Conservation (phyloP, 305 asterid species). For the Rubia tinctorum region DNA sequence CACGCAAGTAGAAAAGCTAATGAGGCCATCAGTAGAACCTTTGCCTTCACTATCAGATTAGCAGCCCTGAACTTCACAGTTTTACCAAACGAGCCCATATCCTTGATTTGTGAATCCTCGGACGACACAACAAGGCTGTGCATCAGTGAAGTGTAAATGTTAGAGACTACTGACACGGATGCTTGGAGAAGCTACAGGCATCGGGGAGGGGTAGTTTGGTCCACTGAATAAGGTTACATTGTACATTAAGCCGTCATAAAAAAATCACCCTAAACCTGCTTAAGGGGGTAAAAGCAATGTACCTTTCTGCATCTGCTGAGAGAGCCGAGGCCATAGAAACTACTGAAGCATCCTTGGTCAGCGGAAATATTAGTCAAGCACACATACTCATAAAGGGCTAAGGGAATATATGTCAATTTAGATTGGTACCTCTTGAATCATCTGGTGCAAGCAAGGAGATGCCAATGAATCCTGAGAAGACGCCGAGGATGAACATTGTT, state of each 20-base stretch:
- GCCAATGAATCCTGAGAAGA: slow-evolving; percentile 86
- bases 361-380: slow-evolving; percentile 24
- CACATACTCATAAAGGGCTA: slow-evolving; percentile 10
- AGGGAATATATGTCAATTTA: slow-evolving; percentile 6
- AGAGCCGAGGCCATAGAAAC: slow-evolving; percentile 50
- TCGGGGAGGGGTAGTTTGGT: too few species aligned
- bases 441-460: slow-evolving; percentile 93
- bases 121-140: slow-evolving; percentile 45
- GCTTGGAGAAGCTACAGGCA: too few species aligned
- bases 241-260: not conserved
- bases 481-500: slow-evolving; percentile 85
- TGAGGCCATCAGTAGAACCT: slow-evolving; percentile 39
- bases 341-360: slow-evolving; percentile 62
- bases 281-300: slow-evolving; percentile 8
- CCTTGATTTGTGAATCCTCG: slow-evolving; percentile 72
- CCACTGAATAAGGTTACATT: not conserved
- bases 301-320: slow-evolving; percentile 70
- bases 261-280: not conserved
- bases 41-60: slow-evolving; percentile 55
- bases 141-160: not conserved
- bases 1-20: slow-evolving; percentile 16
- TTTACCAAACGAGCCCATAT: slow-evolving; percentile 49
- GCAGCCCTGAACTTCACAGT: slow-evolving; percentile 49
- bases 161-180: not conserved
- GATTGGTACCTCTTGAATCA: slow-evolving; percentile 71